A percentile compares a stretch with the other conserved stretches of the same genome.
Conservation (phyloP, 768 basidiomycete genomes). For the Psilocybe cubensis region DNA sequence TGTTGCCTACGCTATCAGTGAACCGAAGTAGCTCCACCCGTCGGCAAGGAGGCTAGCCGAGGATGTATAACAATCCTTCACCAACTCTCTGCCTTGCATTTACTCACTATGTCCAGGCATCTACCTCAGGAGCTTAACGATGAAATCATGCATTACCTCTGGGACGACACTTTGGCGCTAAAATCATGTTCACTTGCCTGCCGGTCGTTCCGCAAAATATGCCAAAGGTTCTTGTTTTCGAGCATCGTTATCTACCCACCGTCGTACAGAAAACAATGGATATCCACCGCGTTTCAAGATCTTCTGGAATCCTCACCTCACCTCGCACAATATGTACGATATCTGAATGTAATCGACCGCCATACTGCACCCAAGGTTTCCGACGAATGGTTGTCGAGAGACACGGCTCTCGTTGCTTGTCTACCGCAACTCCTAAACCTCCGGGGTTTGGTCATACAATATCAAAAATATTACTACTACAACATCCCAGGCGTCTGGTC, state of each 20-base stretch:
- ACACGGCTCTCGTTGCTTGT: background rate
- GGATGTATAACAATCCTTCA: background rate
- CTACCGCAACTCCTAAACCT: background rate
- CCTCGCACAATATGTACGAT: background rate
- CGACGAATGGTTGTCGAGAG: background rate
- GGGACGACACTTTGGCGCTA: background rate
- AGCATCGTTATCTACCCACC: background rate
- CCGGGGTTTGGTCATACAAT: background rate
- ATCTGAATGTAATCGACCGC: background rate
- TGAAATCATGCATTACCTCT: background rate
- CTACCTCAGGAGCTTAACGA: background rate
- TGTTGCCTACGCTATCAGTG: too few species aligned
- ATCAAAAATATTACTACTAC: background rate
- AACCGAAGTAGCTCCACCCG: background rate
- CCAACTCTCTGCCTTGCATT: background rate
- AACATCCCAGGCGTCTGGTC: background rate
- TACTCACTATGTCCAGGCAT: background rate
- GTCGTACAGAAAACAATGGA: background rate
- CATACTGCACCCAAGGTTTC: background rate
- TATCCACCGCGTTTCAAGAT: background rate
- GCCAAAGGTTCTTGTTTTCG: background rate
- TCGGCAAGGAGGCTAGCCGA: background rate
- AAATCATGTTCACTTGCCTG: background rate
- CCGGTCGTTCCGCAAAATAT: background rate
- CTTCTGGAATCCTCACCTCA: background rate